A percentile compares a stretch with the other conserved stretches of the same genome.
Evolutionary conservation across 441 rosid species (phyloP).

Genomic region (Viola pubescens): DNA sequence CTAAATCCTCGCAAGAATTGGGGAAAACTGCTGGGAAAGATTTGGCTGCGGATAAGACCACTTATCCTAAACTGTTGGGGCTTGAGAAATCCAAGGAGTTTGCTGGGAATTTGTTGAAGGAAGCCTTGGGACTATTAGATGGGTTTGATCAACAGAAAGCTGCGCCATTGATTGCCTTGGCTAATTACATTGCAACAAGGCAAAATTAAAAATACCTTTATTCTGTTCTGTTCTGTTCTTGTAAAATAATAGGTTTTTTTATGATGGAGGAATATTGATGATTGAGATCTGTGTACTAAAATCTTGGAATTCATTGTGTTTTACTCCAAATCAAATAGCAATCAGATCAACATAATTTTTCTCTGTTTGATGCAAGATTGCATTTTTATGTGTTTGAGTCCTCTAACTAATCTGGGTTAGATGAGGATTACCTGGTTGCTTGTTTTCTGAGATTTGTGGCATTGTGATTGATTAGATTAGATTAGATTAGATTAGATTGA

Average conservation of each 20-base stretch:
- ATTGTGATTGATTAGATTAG: no score
- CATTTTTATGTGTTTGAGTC: no score
- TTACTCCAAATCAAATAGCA: no score
- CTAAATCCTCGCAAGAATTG: slow-evolving; percentile 61
- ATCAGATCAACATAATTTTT: no score
- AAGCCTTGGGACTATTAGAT: slow-evolving; percentile 49
- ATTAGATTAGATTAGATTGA: no score
- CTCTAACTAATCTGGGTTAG: no score
- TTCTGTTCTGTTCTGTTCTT: not conserved
- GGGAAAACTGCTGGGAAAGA: slow-evolving; percentile 94
- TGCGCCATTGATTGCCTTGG: slow-evolving; percentile 81
- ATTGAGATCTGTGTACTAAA: no score
- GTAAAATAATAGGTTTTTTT: not conserved
- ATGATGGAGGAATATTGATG: no score
- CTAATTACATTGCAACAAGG: slow-evolving; percentile 78
- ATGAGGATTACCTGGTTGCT: no score
- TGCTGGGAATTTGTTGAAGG: slow-evolving; percentile 55
- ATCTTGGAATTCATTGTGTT: no score
- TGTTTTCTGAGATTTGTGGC: no score
- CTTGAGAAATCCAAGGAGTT: slow-evolving; percentile 64
- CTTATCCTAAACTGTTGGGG: slow-evolving; percentile 86
- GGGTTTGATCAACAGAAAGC: slow-evolving; percentile 64
- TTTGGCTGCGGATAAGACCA: slow-evolving; percentile 42
- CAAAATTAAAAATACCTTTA: slow-evolving; percentile 36
- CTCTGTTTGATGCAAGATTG: no score